Base-by-base conservation (phyloP, 306 rosid genomes). In the Cucurbita pepo region DNA sequence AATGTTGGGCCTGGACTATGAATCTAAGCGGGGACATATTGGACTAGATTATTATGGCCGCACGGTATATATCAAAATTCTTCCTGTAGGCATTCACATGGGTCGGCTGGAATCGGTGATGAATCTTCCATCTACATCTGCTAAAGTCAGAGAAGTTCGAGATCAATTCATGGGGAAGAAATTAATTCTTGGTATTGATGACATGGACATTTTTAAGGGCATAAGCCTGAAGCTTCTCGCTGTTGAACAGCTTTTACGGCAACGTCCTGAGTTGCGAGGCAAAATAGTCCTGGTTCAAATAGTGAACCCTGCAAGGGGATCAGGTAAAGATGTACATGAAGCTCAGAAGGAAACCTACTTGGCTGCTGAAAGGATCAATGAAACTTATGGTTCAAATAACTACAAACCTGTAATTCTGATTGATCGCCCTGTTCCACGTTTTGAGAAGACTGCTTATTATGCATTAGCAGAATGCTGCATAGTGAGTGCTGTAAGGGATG, bases 1-100 rank as follows among this genome's bases (percentile, higher is more conserved):
- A 74, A 74, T 74, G 77, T 48, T 74, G 47, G 77, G 77, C 69
- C 41, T 74, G 34, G 77, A 74, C 59, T 75, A 75, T 62, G 78
- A 75, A 75, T 75, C 78, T 10, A 75, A 62, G 78, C 56, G 78
- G 72, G 78, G 78, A n/a, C 78, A 75, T 56, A 62, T 75, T 60
- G 78, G 78, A 62, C 72, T 75, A 6, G 78, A 75, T 61, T 75
- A 75, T 38, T 75, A 34, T 51, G 78, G 78, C 37, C 78, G 78
- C 37, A 75, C 78, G 21, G 78, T 75, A 37, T 75, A 47, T 63
- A 75, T 75, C 55, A 75, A 75, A 51, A 75, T 75, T 62, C 10
- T 75, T 48, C 78, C 78, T 62, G 78, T 75, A 30, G 78, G 78
- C 10, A 61, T 75, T 36, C 78, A 75, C 78, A 75, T 75, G 72